Percentiles rank a stretch among this genome's conserved stretches.
Evolutionary conservation across 2,329 filamentous ascomycete genomes (phyloP).

Genomic region (Aspergillus cejpii): DNA sequence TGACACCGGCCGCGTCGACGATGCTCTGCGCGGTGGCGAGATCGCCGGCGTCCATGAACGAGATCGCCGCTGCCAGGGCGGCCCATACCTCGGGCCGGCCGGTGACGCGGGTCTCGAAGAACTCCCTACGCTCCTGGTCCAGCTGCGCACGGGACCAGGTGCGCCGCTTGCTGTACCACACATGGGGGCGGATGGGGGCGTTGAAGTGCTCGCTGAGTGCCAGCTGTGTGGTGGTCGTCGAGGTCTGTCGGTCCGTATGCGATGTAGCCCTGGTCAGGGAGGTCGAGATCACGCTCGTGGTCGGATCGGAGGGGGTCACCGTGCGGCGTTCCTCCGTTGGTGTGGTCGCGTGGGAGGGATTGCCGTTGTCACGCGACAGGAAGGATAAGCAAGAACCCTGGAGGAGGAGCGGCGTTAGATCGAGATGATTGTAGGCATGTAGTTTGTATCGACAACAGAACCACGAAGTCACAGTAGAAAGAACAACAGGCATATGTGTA

Average conservation of each 20-base stretch:
- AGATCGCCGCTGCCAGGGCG: constrained; percentile 61
- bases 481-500: not conserved
- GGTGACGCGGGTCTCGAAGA: constrained; percentile 84
- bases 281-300: constrained; percentile 8
- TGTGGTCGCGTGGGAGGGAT: constrained; percentile 20
- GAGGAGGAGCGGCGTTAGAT: not conserved
- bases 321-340: constrained; percentile 20
- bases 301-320: constrained; percentile 14
- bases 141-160: constrained; percentile 65
- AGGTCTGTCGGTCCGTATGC: constrained; percentile 8
- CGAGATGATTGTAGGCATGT: not conserved
- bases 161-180: constrained; percentile 58
- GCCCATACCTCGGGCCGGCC: constrained; percentile 75
- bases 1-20: constrained; percentile 69
- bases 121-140: constrained; percentile 66
- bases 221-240: constrained; percentile 14
- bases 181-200: constrained; percentile 58
- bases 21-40: constrained; percentile 70
- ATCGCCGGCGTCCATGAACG: constrained; percentile 58
- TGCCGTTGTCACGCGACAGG: constrained; percentile 29
- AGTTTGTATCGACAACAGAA: not conserved
- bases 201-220: constrained; percentile 58
- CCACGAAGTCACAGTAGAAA: not conserved
- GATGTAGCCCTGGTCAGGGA: constrained; percentile 8
- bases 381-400: constrained; percentile 39